Evolutionary conservation across 1,139 yeast genomes (phyloP).

Genomic region (Taphrina sp.): DNA sequence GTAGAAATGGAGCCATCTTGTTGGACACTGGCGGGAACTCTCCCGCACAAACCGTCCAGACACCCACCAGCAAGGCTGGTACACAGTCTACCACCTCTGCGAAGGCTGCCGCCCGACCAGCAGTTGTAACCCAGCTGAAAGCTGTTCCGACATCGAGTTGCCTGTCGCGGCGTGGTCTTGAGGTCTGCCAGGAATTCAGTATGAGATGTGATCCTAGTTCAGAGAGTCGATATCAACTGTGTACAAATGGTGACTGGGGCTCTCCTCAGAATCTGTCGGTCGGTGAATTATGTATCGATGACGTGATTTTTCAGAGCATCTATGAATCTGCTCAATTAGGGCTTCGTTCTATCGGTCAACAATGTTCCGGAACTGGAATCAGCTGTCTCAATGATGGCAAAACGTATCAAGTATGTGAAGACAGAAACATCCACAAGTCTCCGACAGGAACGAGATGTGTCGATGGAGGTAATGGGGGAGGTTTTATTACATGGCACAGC

Average conservation of each 20-base stretch:
- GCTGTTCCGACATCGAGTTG: conserved; percentile 9
- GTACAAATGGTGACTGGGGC: conserved; percentile 16
- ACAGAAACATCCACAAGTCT: not conserved
- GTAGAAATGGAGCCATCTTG: conserved; percentile 13
- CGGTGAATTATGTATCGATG: not conserved
- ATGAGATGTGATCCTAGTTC: conserved; percentile 11
- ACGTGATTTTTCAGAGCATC: not conserved
- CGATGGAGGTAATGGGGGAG: conserved; percentile 6
- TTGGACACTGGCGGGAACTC: not conserved
- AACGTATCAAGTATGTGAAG: conserved; percentile 8
- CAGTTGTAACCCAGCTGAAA: too few species aligned
- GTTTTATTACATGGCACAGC: conserved; percentile 13
- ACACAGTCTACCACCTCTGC: not conserved
- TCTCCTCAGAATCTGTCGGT: not conserved
- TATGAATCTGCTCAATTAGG: not conserved
- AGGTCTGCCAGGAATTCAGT: conserved; percentile 17
- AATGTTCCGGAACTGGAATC: conserved; percentile 21
- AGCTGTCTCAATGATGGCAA: conserved; percentile 10
- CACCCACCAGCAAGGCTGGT: not conserved
- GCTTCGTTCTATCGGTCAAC: too few species aligned
- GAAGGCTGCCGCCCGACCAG: not conserved
- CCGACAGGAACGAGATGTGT: conserved; percentile 22
- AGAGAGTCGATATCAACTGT: conserved; percentile 16
- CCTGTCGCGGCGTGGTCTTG: conserved; percentile 2
- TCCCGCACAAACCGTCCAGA: not conserved